Conservation (phyloP, 345 rosid species). For the Viola odorata region DNA sequence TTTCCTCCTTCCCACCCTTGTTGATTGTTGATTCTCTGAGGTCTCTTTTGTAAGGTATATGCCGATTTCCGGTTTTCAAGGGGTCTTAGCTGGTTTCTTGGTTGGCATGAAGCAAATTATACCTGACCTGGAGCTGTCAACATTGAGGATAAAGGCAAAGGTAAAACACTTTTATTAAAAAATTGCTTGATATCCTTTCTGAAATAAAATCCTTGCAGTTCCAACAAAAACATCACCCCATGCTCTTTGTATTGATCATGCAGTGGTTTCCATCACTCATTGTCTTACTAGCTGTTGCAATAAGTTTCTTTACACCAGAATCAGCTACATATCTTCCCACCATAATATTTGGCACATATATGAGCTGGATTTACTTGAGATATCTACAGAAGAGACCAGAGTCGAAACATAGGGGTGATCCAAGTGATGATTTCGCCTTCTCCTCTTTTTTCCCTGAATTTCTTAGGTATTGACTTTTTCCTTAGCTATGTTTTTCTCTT, state of each 20-base stretch:
- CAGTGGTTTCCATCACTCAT: conserved; percentile 94
- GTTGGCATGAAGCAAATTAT: conserved; percentile 94
- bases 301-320: conserved; percentile 71
- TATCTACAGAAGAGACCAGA: conserved; percentile 80
- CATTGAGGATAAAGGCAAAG: conserved; percentile 82
- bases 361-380: conserved; percentile 92
- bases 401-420: conserved; percentile 86
- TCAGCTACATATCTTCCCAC: conserved; percentile 82
- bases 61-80: conserved; percentile 95
- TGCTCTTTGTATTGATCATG: conserved; percentile 22
- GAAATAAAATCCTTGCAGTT: not conserved
- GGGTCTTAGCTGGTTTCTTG: conserved; percentile 76
- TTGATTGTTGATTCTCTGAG: not conserved
- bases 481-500: not conserved
- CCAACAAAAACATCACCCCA: too few species aligned
- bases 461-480: conserved; percentile 46
- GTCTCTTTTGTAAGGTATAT: conserved; percentile 54
- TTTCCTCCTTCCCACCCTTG: not conserved
- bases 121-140: conserved; percentile 83
- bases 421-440: conserved; percentile 90
- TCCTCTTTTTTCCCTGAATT: conserved; percentile 89
- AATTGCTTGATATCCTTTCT: not conserved
- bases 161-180: conserved; percentile 21
- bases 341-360: conserved; percentile 80
- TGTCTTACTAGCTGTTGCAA: conserved; percentile 56